Base-by-base conservation (phyloP, 2,329 filamentous ascomycete species). In the Penicillium sp. region DNA sequence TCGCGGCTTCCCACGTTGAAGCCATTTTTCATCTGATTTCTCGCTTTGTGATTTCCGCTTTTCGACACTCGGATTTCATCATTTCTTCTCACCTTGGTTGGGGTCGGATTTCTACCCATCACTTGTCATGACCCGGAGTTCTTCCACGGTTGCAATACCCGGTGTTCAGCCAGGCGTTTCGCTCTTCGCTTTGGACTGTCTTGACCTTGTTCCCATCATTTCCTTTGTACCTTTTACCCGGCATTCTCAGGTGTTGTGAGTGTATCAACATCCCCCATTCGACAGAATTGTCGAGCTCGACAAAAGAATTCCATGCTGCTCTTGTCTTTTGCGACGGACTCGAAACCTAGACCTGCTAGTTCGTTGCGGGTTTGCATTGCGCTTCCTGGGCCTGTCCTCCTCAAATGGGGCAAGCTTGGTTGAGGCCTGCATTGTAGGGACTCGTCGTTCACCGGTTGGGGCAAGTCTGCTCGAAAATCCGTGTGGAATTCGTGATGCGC, bases 211-310 rank as follows among this genome's bases (percentile, higher is more conserved):
- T 41, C 59, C 40, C 52, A 59, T 46, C 14, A 22, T 62, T 65
- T 60, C 63, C 53, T 66, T 68, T 66, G 61, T 67, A 58, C 55
- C 43, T 59, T 61, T 61, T 41, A 31, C 40, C 58, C 65, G 61
- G 61, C 62, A 62, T 63, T 63, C 56, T 58, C 46, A 61, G 54
- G 57, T 69, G 62, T 56, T 52, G 55, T 40, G 55, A 61, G 63
- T 68, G 61, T 68, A 69, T 54, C 62, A 65, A 54, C 37, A 60
- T 64, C 36, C 36, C 59, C 36, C 46, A 36, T 22, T 35, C 54
- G 18, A 31, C 44, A 33, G 31, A 13, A 39, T 60, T 37, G 19
- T 44, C 40, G 13, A 44, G 18, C 14, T 19, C 18, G n/a, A 35
- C 27, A 24, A 10, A 24, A 10, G 27, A 18, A 19, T 11, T 31